A percentile compares a stretch with the other conserved stretches of the same genome.
phyloP scores from a whole-genome alignment of 179 eudicot genomes.

The Heliamphora pulchella region DNA sequence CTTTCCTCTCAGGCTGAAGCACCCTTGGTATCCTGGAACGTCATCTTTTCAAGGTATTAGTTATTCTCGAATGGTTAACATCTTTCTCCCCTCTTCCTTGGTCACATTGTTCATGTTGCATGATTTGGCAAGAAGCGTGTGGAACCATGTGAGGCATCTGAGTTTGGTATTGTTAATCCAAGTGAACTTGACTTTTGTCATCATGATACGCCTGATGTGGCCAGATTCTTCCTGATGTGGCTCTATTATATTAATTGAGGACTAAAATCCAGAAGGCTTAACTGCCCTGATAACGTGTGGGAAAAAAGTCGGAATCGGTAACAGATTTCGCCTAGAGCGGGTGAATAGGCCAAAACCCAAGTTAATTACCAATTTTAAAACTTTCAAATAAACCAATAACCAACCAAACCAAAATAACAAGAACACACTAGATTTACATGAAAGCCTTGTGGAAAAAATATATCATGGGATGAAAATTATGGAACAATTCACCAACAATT shows the following conservation, averaged over 20 bases:
- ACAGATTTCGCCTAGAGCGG: too few species aligned
- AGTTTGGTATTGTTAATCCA: neutral
- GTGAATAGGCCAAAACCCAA: too few species aligned
- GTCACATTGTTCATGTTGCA: neutral
- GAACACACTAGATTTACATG: too few species aligned
- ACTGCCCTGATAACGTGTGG: neutral
- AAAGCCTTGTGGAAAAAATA: too few species aligned
- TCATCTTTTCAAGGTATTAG: slow-evolving; percentile 78
- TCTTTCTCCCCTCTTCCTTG: neutral
- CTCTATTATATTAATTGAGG: neutral
- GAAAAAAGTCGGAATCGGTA: neutral
- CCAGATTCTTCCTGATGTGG: neutral
- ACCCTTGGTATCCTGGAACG: slow-evolving; percentile 96
- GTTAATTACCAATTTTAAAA: too few species aligned
- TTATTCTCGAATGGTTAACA: neutral
- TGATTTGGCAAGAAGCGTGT: neutral
- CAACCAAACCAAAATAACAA: too few species aligned
- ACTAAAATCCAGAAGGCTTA: neutral
- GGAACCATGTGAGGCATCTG: neutral
- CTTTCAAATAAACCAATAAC: too few species aligned
- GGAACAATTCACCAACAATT: too few species aligned
- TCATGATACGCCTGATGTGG: neutral
- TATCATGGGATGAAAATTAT: too few species aligned
- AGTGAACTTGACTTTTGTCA: neutral
- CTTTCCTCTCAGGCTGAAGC: slow-evolving; percentile 88